Percentiles rank a stretch among this genome's conserved stretches.
Conservation (phyloP, 176 grass and related monocot species). For the Juncus effusus region DNA sequence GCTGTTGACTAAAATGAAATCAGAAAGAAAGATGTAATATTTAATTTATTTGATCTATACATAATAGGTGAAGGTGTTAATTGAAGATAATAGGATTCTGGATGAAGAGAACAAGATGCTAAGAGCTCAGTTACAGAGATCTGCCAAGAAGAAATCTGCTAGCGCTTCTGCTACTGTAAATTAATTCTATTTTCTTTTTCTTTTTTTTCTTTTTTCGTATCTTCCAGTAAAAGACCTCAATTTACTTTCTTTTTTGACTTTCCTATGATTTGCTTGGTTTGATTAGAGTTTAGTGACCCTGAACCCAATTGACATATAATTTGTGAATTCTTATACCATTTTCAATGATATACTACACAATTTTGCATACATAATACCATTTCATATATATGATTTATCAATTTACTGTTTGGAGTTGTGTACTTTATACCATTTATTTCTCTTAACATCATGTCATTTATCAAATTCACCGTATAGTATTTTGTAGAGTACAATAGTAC, state of each 20-base stretch:
- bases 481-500: not conserved
- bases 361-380: not conserved
- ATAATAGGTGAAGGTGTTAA: constrained; percentile 53
- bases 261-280: not conserved
- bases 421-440: not conserved
- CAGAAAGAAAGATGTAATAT: not conserved
- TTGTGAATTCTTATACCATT: not conserved
- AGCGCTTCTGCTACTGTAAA: constrained; percentile 68
- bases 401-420: not conserved
- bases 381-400: not conserved
- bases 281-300: not conserved
- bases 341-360: not conserved
- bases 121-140: constrained; percentile 42
- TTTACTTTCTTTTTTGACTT: too few species aligned
- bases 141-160: constrained; percentile 48
- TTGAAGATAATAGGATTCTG: constrained; percentile 67
- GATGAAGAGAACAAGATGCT: constrained; percentile 74
- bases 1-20: not conserved
- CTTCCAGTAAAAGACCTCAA: too few species aligned
- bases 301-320: not conserved
- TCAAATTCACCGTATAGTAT: not conserved
- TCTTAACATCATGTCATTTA: too few species aligned
- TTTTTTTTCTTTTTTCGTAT: not conserved
- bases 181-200: constrained; percentile 12
- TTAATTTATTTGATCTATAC: not conserved